Conservation (phyloP, 352 stramenopile species). For the Globisporangium paddicum region DNA sequence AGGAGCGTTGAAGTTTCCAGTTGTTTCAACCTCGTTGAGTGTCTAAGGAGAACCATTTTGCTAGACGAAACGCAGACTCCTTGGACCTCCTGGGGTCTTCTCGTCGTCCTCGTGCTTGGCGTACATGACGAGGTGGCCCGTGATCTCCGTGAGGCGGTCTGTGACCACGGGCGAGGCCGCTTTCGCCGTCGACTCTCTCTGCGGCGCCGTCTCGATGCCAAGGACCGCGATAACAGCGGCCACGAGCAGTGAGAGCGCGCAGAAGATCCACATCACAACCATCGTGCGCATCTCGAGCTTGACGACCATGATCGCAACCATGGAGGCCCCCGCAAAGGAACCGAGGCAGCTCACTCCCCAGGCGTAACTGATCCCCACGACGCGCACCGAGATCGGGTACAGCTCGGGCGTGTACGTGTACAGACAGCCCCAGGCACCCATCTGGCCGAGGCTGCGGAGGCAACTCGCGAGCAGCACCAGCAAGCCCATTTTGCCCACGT, state of each 20-base stretch:
- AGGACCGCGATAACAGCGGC: neutral
- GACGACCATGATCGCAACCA: neutral
- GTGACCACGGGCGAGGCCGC: neutral
- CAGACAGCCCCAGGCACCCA: slow-evolving; percentile 19
- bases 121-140: neutral
- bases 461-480: neutral
- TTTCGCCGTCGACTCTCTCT: neutral
- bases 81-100: too few relatives aligned
- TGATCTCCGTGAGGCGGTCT: neutral
- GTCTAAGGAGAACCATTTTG: too few relatives aligned
- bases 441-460: slow-evolving; percentile 2
- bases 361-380: slow-evolving; percentile 13
- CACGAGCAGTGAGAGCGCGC: neutral
- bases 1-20: too few relatives aligned
- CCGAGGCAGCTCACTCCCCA: neutral
- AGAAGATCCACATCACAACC: slow-evolving; percentile 7
- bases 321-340: neutral
- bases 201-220: neutral
- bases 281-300: neutral
- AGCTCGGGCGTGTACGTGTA: slow-evolving; percentile 25
- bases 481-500: neutral
- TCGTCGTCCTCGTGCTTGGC: neutral
- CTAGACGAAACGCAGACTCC: too few relatives aligned
- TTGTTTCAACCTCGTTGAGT: too few relatives aligned
- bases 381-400: slow-evolving; percentile 19